Base-by-base conservation (phyloP, 148 eudicot genomes). In the Chenopodium suecicum region DNA sequence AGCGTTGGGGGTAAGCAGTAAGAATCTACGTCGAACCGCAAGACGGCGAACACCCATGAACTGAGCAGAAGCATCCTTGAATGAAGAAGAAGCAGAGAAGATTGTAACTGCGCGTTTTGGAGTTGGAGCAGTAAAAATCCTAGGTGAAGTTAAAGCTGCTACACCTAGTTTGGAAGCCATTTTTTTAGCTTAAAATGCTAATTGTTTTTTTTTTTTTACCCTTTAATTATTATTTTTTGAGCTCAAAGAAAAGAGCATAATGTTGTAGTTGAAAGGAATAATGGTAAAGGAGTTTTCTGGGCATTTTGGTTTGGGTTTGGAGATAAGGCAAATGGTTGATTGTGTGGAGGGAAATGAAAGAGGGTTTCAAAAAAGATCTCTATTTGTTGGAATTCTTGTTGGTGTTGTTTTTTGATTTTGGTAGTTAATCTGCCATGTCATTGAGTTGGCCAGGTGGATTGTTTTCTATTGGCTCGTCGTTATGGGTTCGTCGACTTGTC, bases 141-240 rank as follows among this genome's bases (percentile, higher is more conserved):
- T 81, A 17, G 90, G 86, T 11, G 93, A 77, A 48, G 92, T 82
- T 63, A 86, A 72, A 79, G 89, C 77, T 80, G 90, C 79, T 64
- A 91, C 82, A 58, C 90, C 90, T 72, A 91, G 78, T 86, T 85
- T 89, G 82, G 94, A 52, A 77, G 98, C 98, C 98, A 95, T 95
- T 80, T 83, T 70, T 80, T 41, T 10, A 11, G 13, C 44, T 29
- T 58, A 73, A 74, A 10, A 73, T 73, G 47, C 27, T 7, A 74
- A 65, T 64, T 74, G 64, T 32, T 29, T 64, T 10, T n/a, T 74
- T 32, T 47, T 64, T 10, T n/a, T 11, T 9, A 0, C 50, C 9
- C 27, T 23, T 27, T 25, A 23, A 5, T 41, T 5, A 37, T 37
- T 74, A 9, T 52, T 50, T 23, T 22, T 73, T 12, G 3, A 71